Base-by-base conservation (phyloP, 306 rosid species). In the Pterocarpus macrocarpus region DNA sequence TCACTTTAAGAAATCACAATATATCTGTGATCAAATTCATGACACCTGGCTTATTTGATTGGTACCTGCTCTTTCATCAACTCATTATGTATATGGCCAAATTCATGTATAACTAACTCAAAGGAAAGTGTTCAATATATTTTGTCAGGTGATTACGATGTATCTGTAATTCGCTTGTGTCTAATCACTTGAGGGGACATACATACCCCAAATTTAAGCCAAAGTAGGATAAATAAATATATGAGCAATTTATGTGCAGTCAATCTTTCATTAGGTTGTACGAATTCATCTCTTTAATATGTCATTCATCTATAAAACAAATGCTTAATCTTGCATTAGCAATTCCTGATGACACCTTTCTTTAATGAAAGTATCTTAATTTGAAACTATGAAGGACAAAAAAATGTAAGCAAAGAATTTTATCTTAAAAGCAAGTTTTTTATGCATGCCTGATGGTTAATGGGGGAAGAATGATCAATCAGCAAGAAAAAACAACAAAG, bases 11-110 rank as follows among this genome's bases (percentile, higher is more conserved):
- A 58, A 70, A 65, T 75, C 80, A 58, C 56, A 55, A 39, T 38
- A 47, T 35, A 12, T 71, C 8, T 71, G 15, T 66, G 74, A 62
- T 38, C 73, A 53, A 35, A 64, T 78, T 78, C 56, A 45, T 53
- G 73, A 75, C 82, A 86, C 43, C 30, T 78, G 82, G 70, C 33
- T 74, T 39, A 38, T 73, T 77, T 67, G 62, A 73, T 73, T 67
- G 49, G 41, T 30, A 28, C 78, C 50, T 41, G 7, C 47, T 47
- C 80, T 67, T 81, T 68, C 81, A 59, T 68, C 64, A 61, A 34
- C 53, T 14, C 36, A 41, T 22, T 43, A 65, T 65, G 59, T 8
- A 7, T 52, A 8, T 69, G 69, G 58, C 75, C 71, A 62, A 69
- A 73, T 38, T 70, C 75, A 35, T 69, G 41, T 4, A 62, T 55